phyloP scores from a whole-genome alignment of 495 filamentous ascomycete genomes.

The Apiosordaria backusii region DNA sequence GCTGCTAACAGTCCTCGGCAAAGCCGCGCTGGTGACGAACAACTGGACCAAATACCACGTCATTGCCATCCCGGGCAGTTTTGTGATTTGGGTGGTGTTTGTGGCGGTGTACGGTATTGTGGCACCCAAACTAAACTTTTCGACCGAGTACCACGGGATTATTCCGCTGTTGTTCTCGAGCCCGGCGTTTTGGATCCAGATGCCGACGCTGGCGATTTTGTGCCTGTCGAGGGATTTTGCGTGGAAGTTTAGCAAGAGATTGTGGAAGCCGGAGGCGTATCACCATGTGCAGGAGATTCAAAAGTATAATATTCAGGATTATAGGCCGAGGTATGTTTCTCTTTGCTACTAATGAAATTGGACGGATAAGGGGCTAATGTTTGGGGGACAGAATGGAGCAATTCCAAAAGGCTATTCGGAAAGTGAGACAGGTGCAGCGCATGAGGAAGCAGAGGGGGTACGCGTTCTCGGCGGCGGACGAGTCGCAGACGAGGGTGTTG shows the following conservation, averaged over 20 bases:
- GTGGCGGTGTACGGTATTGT: constrained; percentile 86
- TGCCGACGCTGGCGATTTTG: constrained; percentile 69
- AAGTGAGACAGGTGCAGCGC: constrained; percentile 95
- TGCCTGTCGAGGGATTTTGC: constrained; percentile 89
- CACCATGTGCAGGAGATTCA: constrained; percentile 99
- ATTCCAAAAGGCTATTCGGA: constrained; percentile 99
- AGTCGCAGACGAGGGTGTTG: constrained; percentile 86
- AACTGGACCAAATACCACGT: constrained; percentile 99
- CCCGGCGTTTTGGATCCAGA: constrained; percentile 88
- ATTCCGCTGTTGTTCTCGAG: constrained; percentile 75
- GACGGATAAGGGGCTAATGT: constrained; percentile 21
- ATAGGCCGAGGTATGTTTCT: constrained; percentile 69
- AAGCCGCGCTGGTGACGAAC: constrained; percentile 91
- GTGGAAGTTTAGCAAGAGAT: constrained; percentile 82
- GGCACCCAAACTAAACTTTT: constrained; percentile 80
- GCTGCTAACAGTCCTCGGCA: constrained; percentile 87
- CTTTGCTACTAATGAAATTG: not conserved
- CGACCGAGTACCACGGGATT: constrained; percentile 79
- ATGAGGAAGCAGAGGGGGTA: constrained; percentile 99
- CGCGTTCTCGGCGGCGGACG: constrained; percentile 96
- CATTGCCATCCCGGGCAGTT: constrained; percentile 90
- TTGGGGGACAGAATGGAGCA: constrained; percentile 80
- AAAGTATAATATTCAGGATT: constrained; percentile 99
- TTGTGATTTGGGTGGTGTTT: constrained; percentile 88
- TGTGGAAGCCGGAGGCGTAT: constrained; percentile 94